Evolutionary conservation across 2,329 filamentous ascomycete genomes (phyloP).

Genomic region (Penicillium decumbens): DNA sequence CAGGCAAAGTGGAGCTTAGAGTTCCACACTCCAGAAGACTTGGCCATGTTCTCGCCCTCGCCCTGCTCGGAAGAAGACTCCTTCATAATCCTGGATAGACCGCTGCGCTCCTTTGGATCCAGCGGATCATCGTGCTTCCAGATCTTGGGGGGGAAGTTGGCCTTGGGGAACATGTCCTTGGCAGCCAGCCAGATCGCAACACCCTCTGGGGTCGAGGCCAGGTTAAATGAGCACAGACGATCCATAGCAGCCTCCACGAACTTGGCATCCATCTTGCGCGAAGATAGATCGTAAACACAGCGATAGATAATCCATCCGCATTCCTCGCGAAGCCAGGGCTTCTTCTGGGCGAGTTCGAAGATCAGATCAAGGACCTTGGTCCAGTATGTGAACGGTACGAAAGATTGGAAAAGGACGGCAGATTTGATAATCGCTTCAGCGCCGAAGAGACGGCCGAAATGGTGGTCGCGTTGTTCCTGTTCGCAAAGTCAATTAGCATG

Average conservation of each 20-base stretch:
- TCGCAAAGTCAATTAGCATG: conserved; percentile 46
- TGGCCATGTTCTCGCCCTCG: conserved; percentile 29
- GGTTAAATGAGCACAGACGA: conserved; percentile 58
- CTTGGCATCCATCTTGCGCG: conserved; percentile 38
- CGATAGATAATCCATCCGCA: conserved; percentile 79
- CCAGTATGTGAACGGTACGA: conserved; percentile 49
- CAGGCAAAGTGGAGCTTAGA: conserved; percentile 83
- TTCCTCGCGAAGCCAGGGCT: conserved; percentile 83
- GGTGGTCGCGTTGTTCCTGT: conserved; percentile 81
- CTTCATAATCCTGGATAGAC: conserved; percentile 72
- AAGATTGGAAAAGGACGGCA: conserved; percentile 60
- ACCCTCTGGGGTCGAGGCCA: conserved; percentile 79
- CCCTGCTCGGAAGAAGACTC: conserved; percentile 48
- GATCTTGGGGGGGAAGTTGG: conserved; percentile 62
- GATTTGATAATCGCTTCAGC: conserved; percentile 81
- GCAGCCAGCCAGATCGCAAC: conserved; percentile 81
- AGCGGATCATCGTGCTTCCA: conserved; percentile 73
- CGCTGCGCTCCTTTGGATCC: conserved; percentile 60
- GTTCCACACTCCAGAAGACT: conserved; percentile 65
- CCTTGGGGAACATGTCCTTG: conserved; percentile 58
- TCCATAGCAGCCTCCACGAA: conserved; percentile 60
- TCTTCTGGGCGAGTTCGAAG: conserved; percentile 69
- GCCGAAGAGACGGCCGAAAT: conserved; percentile 81
- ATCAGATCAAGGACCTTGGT: conserved; percentile 66
- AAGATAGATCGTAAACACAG: conserved; percentile 55